Base-by-base conservation (phyloP, 352 stramenopile species). In the Phytophthora megakarya region DNA sequence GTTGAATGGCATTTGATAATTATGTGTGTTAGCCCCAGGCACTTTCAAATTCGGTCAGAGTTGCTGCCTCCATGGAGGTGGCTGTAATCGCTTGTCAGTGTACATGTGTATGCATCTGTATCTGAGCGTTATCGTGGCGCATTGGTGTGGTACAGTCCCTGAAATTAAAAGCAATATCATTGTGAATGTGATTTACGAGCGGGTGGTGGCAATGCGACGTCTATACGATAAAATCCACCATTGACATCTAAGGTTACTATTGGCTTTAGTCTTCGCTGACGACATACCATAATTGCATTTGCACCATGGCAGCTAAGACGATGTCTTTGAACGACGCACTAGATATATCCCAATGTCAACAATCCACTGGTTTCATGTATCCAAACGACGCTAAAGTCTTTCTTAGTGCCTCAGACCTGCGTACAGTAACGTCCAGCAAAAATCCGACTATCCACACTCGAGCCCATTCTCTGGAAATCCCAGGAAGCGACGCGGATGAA, bases 401-500 rank as follows among this genome's bases (percentile, higher is more conserved):
- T 16, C 16, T 35, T n/a, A 37, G 13, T 16, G 5, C 15, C 40
- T 30, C 40, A 16, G 39, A 26, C 23, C 39, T 26, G 12, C 28
- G 7, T 23, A 32, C 16, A 16, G 5, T 8, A 19, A 1, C 30
- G 13, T 21, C 2, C 43, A 50, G 22, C 16, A 12, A 25, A n/a
- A 50, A 45, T 8, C 28, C 22, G 15, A 42, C 5, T n/a, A 18
- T n/a, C 51, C 50, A 51, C 39, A 50, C 39, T 51, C 51, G 51
- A 25, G 25, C 51, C 9, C 51, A 60, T 33, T 60, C 51, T 3
- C 40, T 60, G 8, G 51, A 60, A 44, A 60, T 60, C 5, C 51
- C 51, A 6, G 51, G 35, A 19, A 35, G 4, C 26, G 26, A 32
- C 26, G 9, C 13, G 8, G 18, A 42, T 21, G 42, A 44, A 23